A percentile compares a stretch with the other conserved stretches of the same genome.
phyloP scores from a whole-genome alignment of 2,329 filamentous ascomycete genomes.

The Sclerotinia borealis region DNA sequence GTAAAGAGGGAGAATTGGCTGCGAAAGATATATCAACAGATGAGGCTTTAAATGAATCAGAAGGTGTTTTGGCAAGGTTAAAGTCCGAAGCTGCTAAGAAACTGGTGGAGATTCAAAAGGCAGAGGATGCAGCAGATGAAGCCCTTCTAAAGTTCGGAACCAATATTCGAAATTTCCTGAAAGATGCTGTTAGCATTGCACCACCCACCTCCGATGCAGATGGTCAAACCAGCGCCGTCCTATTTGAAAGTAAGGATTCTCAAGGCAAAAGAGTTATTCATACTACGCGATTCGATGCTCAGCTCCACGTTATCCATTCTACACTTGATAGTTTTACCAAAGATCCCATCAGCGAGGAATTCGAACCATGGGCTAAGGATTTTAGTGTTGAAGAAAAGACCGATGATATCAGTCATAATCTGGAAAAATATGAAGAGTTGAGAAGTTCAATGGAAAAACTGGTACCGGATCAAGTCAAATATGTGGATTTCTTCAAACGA shows the following conservation, averaged over 20 bases:
- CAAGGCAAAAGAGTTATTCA: conserved; percentile 90
- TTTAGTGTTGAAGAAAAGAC: conserved; percentile 86
- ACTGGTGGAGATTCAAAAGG: conserved; percentile 81
- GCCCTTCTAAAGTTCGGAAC: conserved; percentile 86
- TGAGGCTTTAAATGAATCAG: conserved; percentile 43
- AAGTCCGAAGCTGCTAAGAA: conserved; percentile 72
- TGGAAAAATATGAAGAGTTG: conserved; percentile 82
- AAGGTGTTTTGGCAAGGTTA: conserved; percentile 70
- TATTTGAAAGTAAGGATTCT: conserved; percentile 92
- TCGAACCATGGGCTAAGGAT: conserved; percentile 61
- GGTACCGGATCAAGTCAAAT: conserved; percentile 89
- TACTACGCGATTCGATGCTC: conserved; percentile 87
- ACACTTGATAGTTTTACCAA: conserved; percentile 74
- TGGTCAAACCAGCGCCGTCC: conserved; percentile 52
- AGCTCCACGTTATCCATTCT: conserved; percentile 91
- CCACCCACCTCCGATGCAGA: conserved; percentile 54
- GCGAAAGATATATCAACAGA: conserved; percentile 41
- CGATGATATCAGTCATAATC: conserved; percentile 69
- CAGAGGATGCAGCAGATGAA: conserved; percentile 94
- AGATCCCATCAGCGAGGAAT: conserved; percentile 73
- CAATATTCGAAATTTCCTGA: conserved; percentile 82
- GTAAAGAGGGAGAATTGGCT: conserved; percentile 25
- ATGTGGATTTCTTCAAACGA: conserved; percentile 83
- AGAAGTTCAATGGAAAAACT: conserved; percentile 87
- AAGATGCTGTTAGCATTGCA: conserved; percentile 83